phyloP scores from a whole-genome alignment of 352 stramenopile species.

The Hyaloperonospora arabidopsidis region DNA sequence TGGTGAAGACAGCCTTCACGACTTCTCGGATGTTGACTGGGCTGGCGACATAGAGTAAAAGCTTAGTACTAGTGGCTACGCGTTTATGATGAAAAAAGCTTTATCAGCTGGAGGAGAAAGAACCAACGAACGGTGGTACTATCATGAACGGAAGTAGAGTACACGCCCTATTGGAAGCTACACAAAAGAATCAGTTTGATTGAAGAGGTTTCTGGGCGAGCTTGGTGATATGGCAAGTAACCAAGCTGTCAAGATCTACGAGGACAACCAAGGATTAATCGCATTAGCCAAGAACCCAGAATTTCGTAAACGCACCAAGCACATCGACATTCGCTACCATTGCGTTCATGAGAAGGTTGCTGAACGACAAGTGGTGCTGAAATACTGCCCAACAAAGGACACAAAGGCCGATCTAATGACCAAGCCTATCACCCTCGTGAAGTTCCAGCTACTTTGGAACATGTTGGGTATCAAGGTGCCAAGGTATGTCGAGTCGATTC shows the following conservation, averaged over 20 bases:
- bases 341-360: no score
- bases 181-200: background rate
- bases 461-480: no score
- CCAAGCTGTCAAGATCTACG: background rate
- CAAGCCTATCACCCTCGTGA: no score
- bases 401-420: no score
- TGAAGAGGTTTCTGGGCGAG: background rate
- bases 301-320: no score
- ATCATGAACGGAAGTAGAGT: background rate
- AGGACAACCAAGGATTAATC: background rate
- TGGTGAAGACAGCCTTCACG: background rate
- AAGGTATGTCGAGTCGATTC: no score
- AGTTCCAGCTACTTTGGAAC: no score
- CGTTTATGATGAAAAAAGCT: no score
- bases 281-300: background rate
- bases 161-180: background rate
- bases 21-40: no score
- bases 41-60: background rate
- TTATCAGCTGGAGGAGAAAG: background rate
- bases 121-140: background rate
- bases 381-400: no score
- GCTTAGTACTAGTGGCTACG: background rate
- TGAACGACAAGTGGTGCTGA: no score
- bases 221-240: background rate
- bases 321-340: no score